Conservation (phyloP, 2,329 filamentous ascomycete species). For the Colletotrichum eremochloae region DNA sequence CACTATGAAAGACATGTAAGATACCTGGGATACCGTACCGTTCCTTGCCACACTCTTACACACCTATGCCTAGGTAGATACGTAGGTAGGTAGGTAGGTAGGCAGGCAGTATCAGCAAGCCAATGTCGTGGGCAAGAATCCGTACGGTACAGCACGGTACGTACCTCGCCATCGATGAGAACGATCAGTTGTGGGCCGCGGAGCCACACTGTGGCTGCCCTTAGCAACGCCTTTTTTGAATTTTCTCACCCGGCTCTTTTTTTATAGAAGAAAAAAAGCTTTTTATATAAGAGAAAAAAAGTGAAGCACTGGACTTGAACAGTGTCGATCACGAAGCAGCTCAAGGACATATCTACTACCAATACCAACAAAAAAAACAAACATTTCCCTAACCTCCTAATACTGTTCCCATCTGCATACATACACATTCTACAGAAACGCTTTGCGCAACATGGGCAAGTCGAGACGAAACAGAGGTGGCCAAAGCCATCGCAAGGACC, state of each 20-base stretch:
- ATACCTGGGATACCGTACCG: background rate
- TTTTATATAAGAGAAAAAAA: background rate
- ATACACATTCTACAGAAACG: background rate
- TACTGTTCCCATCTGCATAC: background rate
- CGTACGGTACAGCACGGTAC: background rate
- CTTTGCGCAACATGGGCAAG: slow-evolving; percentile 67
- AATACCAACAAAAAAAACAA: background rate
- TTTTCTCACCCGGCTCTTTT: slow-evolving; percentile 13
- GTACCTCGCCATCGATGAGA: background rate
- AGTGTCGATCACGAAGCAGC: slow-evolving; percentile 29
- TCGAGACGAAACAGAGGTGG: slow-evolving; percentile 67
- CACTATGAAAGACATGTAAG: background rate
- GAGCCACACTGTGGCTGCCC: slow-evolving; percentile 41
- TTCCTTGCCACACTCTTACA: background rate
- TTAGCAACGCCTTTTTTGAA: slow-evolving; percentile 27
- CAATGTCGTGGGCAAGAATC: too few relatives aligned
- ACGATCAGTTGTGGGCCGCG: background rate
- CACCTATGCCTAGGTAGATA: too few relatives aligned
- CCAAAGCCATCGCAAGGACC: slow-evolving; percentile 64
- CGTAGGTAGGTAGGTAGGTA: too few relatives aligned
- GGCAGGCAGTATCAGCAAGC: too few relatives aligned
- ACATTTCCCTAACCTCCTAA: background rate
- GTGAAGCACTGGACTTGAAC: slow-evolving; percentile 14
- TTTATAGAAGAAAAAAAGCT: background rate
- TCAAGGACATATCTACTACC: background rate